Percentiles rank a stretch among this genome's conserved stretches.
Conservation (phyloP, 176 grass and related monocot genomes). For the Rhynchospora breviuscula region DNA sequence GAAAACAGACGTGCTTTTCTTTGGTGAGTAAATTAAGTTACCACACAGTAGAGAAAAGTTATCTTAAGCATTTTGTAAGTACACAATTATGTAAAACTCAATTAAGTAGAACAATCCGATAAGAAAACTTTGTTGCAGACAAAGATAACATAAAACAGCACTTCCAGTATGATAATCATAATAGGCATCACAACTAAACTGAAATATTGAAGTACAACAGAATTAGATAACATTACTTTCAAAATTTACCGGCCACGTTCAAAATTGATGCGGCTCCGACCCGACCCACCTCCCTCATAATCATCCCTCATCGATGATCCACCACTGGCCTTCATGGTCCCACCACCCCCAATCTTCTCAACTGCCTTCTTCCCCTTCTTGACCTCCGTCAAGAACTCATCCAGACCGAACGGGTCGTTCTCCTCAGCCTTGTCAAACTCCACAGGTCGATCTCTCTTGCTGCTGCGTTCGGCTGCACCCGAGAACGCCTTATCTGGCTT, state of each 20-base stretch:
- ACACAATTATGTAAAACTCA: not conserved
- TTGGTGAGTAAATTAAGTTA: no score
- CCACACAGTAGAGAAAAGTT: not conserved
- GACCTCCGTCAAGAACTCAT: constrained; percentile 96
- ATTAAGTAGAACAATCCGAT: not conserved
- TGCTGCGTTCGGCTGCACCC: constrained; percentile 10
- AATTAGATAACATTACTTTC: not conserved
- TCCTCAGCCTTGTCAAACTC: constrained; percentile 96
- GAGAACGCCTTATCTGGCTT: constrained; percentile 35
- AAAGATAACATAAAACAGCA: not conserved
- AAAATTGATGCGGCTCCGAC: constrained; percentile 80
- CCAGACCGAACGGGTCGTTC: constrained; percentile 80
- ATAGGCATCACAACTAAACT: not conserved
- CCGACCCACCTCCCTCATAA: constrained; percentile 75
- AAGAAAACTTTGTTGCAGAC: not conserved
- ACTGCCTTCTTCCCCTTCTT: constrained; percentile 96
- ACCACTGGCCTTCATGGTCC: constrained; percentile 91
- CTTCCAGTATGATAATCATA: not conserved
- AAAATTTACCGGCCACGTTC: constrained; percentile 55
- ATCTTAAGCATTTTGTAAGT: not conserved
- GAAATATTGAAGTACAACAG: not conserved
- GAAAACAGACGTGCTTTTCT: no score
- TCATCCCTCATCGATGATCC: constrained; percentile 86
- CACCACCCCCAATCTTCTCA: constrained; percentile 84
- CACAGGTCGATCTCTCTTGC: constrained; percentile 77